Conservation (phyloP, 306 rosid species). For the Medicago lupulina region DNA sequence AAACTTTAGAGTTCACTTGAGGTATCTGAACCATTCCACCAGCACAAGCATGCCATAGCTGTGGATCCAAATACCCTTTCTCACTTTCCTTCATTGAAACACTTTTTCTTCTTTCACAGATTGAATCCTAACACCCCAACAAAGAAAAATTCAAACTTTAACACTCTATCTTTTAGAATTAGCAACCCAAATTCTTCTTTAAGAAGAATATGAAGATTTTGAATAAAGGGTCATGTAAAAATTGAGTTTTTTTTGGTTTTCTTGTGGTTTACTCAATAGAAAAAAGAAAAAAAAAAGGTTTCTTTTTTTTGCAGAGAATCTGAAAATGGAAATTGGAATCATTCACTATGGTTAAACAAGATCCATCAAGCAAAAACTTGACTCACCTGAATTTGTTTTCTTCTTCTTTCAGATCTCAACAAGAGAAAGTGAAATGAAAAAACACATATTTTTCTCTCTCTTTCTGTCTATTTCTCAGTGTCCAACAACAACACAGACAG, state of each 20-base stretch:
- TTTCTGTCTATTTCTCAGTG: slow-evolving; percentile 10
- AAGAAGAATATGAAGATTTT: slow-evolving; percentile 4
- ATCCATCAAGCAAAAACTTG: slow-evolving; percentile 37
- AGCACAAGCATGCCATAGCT: slow-evolving; percentile 97
- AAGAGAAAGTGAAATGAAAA: background rate
- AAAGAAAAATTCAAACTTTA: slow-evolving; percentile 33
- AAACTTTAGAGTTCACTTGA: slow-evolving; percentile 69
- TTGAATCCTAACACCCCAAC: slow-evolving; percentile 20
- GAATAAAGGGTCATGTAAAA: background rate
- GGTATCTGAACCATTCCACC: slow-evolving; percentile 97
- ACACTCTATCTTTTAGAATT: background rate
- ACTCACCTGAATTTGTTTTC: slow-evolving; percentile 37
- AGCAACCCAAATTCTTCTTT: background rate
- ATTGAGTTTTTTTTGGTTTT: background rate
- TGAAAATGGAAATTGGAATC: slow-evolving; percentile 38
- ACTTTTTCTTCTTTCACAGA: background rate
- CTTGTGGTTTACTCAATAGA: slow-evolving; percentile 34
- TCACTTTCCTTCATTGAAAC: slow-evolving; percentile 69
- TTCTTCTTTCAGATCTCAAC: slow-evolving; percentile 49
- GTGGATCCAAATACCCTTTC: slow-evolving; percentile 75
- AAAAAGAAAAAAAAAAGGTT: slow-evolving; percentile 22
- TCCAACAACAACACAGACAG: slow-evolving; percentile 24
- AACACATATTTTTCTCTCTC: background rate
- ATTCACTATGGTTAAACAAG: background rate
- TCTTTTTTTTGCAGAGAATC: slow-evolving; percentile 30